Evolutionary conservation across 2,329 filamentous ascomycete genomes (phyloP), one percentile per base, ranked within the genome.

Genomic region (Colletotrichum zoysiae): DNA sequence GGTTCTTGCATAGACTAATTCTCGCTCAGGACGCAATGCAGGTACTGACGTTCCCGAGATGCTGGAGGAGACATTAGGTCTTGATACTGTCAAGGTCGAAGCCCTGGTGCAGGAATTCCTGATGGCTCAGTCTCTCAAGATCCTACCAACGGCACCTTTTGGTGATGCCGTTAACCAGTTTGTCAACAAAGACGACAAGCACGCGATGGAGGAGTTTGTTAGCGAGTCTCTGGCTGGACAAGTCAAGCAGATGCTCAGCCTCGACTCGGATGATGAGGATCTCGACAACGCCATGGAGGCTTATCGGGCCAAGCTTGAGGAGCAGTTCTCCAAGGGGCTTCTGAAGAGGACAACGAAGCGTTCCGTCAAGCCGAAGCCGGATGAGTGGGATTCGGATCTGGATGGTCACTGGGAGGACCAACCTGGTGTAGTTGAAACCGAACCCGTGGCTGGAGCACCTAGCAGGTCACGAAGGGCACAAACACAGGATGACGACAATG

Each of bases 141-240:
- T 99, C 60, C 86, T 99, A 0, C 96, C 96, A 0, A 94, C 97
- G 77, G 96, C 95, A 40, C 93, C 92, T 0, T 98, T 99, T 78
- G 93, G 95, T 20, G 95, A 98, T 78, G 96, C 96, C 0, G 94
- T 99, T 6, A 92, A 91, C 58, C 93, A 97, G 73, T 99, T 96
- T 77, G 94, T 99, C 35, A 91, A 95, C 79, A 98, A 98, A 76
- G 94, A 97, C 75, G 96, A 99, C 83, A 97, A 95, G 78, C 91
- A 96, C 76, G 94, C 94, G 3, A 94, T 98, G 91, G 91, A 95
- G 78, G 85, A 90, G 55, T 95, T 95, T 76, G 91, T 95, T 12
- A 89, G 88, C 30, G 91, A 94, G 42, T 92, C 91, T 18, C 83
- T 95, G 2, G 86, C 89, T 2, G 89, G 87, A 30, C 92, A 95